Evolutionary conservation across 805 yeast genomes (phyloP).

Genomic region (Kluyveromyces dobzhanskii): DNA sequence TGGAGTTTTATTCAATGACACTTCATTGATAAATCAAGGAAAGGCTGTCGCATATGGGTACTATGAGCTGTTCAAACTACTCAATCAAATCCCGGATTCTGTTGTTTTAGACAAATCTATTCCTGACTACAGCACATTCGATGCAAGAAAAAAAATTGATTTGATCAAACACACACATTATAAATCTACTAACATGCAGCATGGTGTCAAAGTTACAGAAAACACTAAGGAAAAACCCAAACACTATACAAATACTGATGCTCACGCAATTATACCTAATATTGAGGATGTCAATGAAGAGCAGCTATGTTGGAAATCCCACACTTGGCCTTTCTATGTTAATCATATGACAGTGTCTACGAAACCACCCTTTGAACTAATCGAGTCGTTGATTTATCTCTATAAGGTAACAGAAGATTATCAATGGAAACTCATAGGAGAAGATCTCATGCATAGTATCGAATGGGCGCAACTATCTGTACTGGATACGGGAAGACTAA

Average conservation of each 20-base stretch:
- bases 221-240: slow-evolving; percentile 4
- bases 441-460: neutral
- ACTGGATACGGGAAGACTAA: neutral
- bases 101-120: slow-evolving; percentile 14
- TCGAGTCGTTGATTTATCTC: slow-evolving; percentile 51
- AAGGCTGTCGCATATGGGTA: slow-evolving; percentile 42
- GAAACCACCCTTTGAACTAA: slow-evolving; percentile 51
- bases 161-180: slow-evolving; percentile 17
- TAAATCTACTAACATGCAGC: slow-evolving; percentile 1
- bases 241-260: neutral
- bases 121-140: slow-evolving; percentile 12
- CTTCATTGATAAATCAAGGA: slow-evolving; percentile 27
- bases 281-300: slow-evolving; percentile 10
- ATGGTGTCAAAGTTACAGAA: slow-evolving; percentile 5
- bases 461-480: neutral
- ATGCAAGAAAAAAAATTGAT: slow-evolving; percentile 13
- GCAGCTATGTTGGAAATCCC: slow-evolving; percentile 14
- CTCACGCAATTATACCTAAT: neutral
- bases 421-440: slow-evolving; percentile 36
- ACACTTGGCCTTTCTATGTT: slow-evolving; percentile 27
- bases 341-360: slow-evolving; percentile 31
- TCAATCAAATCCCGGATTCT: slow-evolving; percentile 31
- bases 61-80: slow-evolving; percentile 33
- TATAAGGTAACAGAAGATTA: slow-evolving; percentile 54
- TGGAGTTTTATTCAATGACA: neutral